Evolutionary conservation across 2,329 filamentous ascomycete genomes (phyloP).

Genomic region (Scedosporium boydii): DNA sequence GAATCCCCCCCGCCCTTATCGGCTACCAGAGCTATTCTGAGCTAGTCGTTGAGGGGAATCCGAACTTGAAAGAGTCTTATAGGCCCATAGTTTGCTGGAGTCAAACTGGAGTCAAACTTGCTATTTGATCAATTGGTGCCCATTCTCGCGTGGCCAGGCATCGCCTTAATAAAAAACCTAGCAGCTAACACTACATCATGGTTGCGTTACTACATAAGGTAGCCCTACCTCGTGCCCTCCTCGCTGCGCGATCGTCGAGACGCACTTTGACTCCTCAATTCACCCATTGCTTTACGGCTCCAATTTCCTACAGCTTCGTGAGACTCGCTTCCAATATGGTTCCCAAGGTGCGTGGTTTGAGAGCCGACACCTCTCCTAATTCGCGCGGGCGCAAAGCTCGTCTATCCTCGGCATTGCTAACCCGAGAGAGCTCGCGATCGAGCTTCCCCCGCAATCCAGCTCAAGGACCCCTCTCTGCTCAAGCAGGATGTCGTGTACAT

Average conservation of each 20-base stretch:
- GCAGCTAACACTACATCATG: slow-evolving; percentile 2
- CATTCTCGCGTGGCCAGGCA: background rate
- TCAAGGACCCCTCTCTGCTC: slow-evolving; percentile 72
- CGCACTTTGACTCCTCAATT: slow-evolving; percentile 20
- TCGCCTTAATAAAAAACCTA: slow-evolving; percentile 4
- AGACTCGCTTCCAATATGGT: slow-evolving; percentile 37
- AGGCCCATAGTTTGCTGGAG: too few relatives aligned
- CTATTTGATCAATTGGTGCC: background rate
- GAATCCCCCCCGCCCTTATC: too few relatives aligned
- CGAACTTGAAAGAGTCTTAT: too few relatives aligned
- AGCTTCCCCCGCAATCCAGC: slow-evolving; percentile 29
- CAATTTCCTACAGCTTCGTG: slow-evolving; percentile 17
- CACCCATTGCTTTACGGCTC: slow-evolving; percentile 19
- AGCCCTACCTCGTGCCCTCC: background rate
- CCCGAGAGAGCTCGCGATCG: background rate
- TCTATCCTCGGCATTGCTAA: background rate
- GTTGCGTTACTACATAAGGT: slow-evolving; percentile 1
- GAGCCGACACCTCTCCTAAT: too few relatives aligned
- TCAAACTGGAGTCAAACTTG: too few relatives aligned
- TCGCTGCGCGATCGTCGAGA: slow-evolving; percentile 19
- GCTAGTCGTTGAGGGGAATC: too few relatives aligned
- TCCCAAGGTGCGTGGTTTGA: slow-evolving; percentile 26
- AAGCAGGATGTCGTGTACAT: slow-evolving; percentile 77
- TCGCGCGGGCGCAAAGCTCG: background rate
- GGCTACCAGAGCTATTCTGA: too few relatives aligned